These are phyloP conservation scores for Spizellomyces sp. DNA, from an alignment of 192 early-diverging fungal species.

Conservation along the genomic window DNA sequence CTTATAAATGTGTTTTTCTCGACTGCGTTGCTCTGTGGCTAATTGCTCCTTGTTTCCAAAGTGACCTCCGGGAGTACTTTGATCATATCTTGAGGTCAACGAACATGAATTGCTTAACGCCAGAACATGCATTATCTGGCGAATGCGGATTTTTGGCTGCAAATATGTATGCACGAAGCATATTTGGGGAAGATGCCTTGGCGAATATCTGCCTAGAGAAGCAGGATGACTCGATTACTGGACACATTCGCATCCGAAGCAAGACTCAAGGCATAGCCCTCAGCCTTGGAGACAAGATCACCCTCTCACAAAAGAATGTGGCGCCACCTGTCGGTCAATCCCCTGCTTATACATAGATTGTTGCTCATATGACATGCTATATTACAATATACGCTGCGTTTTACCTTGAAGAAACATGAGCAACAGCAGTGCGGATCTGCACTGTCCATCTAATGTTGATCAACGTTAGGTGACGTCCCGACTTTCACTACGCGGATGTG, in stretches of 20 bases:
- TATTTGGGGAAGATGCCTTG: slow-evolving; percentile 98
- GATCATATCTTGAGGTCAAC: slow-evolving; percentile 93
- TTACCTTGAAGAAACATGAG: too few species aligned
- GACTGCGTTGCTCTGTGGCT: not conserved
- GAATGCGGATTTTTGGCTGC: slow-evolving; percentile 98
- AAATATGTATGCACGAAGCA: slow-evolving; percentile 93
- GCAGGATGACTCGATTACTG: slow-evolving; percentile 74
- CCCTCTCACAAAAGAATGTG: slow-evolving; percentile 17
- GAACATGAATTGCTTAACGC: slow-evolving; percentile 98
- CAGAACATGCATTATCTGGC: slow-evolving; percentile 85
- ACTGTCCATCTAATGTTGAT: too few species aligned
- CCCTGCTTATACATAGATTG: not conserved
- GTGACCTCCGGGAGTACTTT: slow-evolving; percentile 85
- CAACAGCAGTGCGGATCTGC: too few species aligned
- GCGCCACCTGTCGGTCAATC: not conserved
- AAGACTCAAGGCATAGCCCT: slow-evolving; percentile 99
- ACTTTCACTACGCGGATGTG: slow-evolving; percentile 61
- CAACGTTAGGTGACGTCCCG: not conserved
- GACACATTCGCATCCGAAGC: slow-evolving; percentile 95
- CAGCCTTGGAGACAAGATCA: slow-evolving; percentile 73
- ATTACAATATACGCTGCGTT: not conserved
- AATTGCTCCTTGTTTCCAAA: slow-evolving; percentile 34
- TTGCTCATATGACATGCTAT: not conserved
- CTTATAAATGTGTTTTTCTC: not conserved
- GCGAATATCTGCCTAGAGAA: slow-evolving; percentile 94